Base-by-base conservation (phyloP, 768 basidiomycete species). In the Mycena filopes region DNA sequence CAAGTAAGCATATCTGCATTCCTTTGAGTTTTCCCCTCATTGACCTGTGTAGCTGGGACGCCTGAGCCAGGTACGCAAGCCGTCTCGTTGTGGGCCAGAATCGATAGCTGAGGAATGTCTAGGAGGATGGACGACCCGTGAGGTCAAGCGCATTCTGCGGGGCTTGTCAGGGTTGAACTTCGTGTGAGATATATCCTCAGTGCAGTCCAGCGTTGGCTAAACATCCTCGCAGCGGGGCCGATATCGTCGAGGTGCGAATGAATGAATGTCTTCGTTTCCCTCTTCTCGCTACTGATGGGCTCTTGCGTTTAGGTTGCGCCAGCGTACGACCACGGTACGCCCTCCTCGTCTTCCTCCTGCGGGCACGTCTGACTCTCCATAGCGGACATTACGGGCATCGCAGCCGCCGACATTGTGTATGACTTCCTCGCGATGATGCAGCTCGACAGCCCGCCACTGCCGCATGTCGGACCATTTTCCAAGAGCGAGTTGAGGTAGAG, bases 131-230 rank as follows among this genome's bases (percentile, higher is more conserved):
- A 87, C 89, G 23, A 86, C 82, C 8, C 83, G 88, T 46, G 88
- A 89, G 73, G 81, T 87, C 47, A 88, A 89, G 67, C 81, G 86
- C 41, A 86, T 89, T 70, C 79, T 89, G 45, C 84, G 89, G 36
- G 88, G 89, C 18, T 76, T 89, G 25, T 78, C 82, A 0, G 87
- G 87, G 16, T 75, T 89, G 31, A 87, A 89, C 73, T 83, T 89
- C 41, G 83, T 89, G 87, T 87, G 76, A 41, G 84, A 29, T n/a
- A 10, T 36, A 7, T 20, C n/a, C 33, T 12, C 26, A n/a, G 28
- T 42, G 57, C 38, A 13, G 36, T 28, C 36, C 20, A 18, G 26
- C 4, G 36, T 15, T 51, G 6, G 25, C 40, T 47, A 13, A 53
- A 31, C 20, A 47, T 31, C 33, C 51, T 48, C 53, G 21, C 67